Evolutionary conservation across 2,329 filamentous ascomycete species (phyloP).

Genomic region (Pseudocercospora musae): DNA sequence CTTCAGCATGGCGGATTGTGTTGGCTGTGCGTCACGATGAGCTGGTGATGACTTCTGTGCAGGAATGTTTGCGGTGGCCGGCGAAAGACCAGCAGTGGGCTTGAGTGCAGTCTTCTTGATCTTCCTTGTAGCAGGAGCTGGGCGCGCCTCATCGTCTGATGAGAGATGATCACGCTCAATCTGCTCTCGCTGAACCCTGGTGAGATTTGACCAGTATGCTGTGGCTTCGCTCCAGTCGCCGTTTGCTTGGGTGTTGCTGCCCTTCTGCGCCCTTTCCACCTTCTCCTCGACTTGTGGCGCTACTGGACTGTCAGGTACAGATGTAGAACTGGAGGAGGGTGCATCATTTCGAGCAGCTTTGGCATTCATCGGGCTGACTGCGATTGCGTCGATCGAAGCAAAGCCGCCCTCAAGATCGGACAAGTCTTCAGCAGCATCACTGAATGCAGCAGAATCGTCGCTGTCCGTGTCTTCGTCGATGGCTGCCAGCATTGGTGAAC

Average conservation of each 20-base stretch:
- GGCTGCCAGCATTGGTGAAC: constrained; percentile 16
- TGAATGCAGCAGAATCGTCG: constrained; percentile 63
- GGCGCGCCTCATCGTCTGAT: constrained; percentile 30
- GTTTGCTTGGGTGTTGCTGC: not conserved
- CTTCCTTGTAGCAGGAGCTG: constrained; percentile 37
- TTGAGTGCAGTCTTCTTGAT: constrained; percentile 39
- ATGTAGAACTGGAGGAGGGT: constrained; percentile 4
- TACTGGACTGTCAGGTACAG: constrained; percentile 30
- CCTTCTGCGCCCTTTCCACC: not conserved
- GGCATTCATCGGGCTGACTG: constrained; percentile 54
- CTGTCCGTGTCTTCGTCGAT: constrained; percentile 30
- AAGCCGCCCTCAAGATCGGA: constrained; percentile 66
- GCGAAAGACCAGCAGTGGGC: constrained; percentile 3
- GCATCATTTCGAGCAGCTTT: not conserved
- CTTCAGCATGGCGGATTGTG: constrained; percentile 40
- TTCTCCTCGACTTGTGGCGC: constrained; percentile 14
- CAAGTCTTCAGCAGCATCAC: constrained; percentile 72
- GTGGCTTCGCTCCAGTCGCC: constrained; percentile 66
- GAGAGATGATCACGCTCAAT: constrained; percentile 53
- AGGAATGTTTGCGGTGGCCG: constrained; percentile 8
- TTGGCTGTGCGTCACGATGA: constrained; percentile 32
- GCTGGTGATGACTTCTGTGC: constrained; percentile 11
- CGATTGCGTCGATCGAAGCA: constrained; percentile 68
- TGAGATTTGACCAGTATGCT: constrained; percentile 66
- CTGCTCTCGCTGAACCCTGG: constrained; percentile 59